Conservation (phyloP, 192 early-diverging fungal species). For the Oehlia diaphana region DNA sequence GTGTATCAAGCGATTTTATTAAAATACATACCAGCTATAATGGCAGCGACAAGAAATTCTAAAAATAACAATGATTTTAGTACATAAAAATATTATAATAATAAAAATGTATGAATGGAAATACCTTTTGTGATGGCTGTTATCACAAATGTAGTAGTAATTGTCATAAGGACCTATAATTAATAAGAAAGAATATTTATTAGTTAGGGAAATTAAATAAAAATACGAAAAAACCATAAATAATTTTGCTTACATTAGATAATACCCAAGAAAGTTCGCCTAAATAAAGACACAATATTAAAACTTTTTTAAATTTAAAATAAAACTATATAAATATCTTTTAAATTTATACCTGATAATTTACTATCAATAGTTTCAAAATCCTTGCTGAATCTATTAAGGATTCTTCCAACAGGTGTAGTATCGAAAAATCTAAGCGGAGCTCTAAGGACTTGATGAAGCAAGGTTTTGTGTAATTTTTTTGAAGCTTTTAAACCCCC, state of each 20-base stretch:
- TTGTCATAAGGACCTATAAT: constrained; percentile 35
- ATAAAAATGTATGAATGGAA: constrained; percentile 43
- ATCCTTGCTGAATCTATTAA: constrained; percentile 89
- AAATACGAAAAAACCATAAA: background rate
- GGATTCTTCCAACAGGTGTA: constrained; percentile 78
- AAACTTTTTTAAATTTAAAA: background rate
- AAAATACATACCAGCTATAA: background rate
- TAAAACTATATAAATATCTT: background rate
- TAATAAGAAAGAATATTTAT: background rate
- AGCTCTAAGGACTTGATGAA: constrained; percentile 61
- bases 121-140: constrained; percentile 68
- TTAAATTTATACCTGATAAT: constrained; percentile 33
- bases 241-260: constrained; percentile 35
- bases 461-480: constrained; percentile 52
- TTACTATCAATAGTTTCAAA: constrained; percentile 77
- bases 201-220: background rate
- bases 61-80: background rate
- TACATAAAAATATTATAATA: background rate
- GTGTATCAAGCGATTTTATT: no score
- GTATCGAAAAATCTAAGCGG: constrained; percentile 88
- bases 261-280: constrained; percentile 42
- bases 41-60: background rate
- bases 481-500: constrained; percentile 59
- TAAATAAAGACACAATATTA: constrained; percentile 6
- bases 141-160: constrained; percentile 61